A percentile compares a stretch with the other conserved stretches of the same genome.
phyloP scores from a whole-genome alignment of 2,329 filamentous ascomycete genomes.

The Colletotrichum sp. region DNA sequence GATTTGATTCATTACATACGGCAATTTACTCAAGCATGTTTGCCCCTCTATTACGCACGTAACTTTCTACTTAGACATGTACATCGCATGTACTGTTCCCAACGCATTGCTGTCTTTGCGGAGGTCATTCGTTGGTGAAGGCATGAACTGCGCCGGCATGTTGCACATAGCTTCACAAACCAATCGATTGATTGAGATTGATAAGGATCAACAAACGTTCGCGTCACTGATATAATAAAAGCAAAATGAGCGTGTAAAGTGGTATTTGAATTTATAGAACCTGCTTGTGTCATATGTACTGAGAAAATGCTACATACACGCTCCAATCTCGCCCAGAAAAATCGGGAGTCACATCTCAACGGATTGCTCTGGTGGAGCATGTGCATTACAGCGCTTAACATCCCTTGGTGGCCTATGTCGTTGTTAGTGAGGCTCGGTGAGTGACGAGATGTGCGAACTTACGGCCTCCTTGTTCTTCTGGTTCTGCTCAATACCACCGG shows the following conservation, averaged over 20 bases:
- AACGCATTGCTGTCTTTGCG: neutral
- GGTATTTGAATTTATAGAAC: neutral
- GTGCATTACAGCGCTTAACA: neutral
- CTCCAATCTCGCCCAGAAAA: neutral
- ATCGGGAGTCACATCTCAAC: neutral
- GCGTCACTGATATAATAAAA: neutral
- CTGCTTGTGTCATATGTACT: neutral
- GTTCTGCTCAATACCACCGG: conserved; percentile 23
- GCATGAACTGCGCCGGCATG: too few species aligned
- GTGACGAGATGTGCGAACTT: neutral
- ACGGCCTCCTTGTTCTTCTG: conserved; percentile 1
- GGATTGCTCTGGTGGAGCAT: neutral
- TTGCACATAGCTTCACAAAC: too few species aligned
- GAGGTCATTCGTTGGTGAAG: too few species aligned
- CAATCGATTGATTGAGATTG: too few species aligned
- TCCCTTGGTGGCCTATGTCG: neutral
- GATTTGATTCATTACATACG: too few species aligned
- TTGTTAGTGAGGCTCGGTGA: neutral
- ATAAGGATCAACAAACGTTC: too few species aligned
- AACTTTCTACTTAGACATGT: neutral
- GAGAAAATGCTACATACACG: neutral
- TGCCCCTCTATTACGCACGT: too few species aligned
- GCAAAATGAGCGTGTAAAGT: neutral
- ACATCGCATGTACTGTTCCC: too few species aligned
- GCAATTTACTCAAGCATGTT: neutral